These are phyloP conservation scores for Wallacemonas sp. DNA, from an alignment of 208 protist species.

Conservation along the genomic window DNA sequence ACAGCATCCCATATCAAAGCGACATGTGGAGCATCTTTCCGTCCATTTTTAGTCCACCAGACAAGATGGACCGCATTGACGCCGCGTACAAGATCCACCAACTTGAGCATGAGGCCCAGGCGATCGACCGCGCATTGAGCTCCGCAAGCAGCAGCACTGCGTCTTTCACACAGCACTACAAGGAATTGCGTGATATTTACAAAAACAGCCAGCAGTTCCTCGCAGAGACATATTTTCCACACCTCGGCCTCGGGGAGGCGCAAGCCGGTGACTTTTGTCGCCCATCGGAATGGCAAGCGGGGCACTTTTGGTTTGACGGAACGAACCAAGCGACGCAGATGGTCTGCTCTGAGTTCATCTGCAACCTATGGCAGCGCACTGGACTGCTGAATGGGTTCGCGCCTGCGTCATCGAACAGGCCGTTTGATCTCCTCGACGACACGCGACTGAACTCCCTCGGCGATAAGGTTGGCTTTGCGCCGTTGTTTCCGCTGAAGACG, in stretches of 20 bases:
- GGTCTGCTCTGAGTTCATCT: constrained; percentile 80
- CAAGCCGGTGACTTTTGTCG: neutral
- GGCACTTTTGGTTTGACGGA: constrained; percentile 66
- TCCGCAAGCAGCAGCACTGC: constrained; percentile 11
- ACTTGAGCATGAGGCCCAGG: constrained; percentile 41
- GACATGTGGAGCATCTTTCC: constrained; percentile 39
- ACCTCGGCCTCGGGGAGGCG: constrained; percentile 19
- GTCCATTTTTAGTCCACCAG: constrained; percentile 65
- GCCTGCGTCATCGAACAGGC: constrained; percentile 73
- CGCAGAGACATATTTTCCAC: constrained; percentile 59
- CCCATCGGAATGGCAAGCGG: constrained; percentile 21
- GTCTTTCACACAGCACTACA: too few relatives aligned
- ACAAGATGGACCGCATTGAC: constrained; percentile 85
- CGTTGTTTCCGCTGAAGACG: constrained; percentile 34
- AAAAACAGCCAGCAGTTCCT: constrained; percentile 35
- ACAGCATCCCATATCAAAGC: constrained; percentile 51
- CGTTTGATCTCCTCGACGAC: constrained; percentile 79
- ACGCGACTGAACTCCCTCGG: constrained; percentile 67
- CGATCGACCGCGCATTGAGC: constrained; percentile 17
- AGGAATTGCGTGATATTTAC: constrained; percentile 32
- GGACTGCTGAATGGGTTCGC: constrained; percentile 60
- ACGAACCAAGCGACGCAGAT: constrained; percentile 44
- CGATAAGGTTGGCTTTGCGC: constrained; percentile 20
- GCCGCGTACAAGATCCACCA: constrained; percentile 66
- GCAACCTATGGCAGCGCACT: constrained; percentile 63